phyloP scores from a whole-genome alignment of 345 rosid genomes.

The Lepidium aucheri region DNA sequence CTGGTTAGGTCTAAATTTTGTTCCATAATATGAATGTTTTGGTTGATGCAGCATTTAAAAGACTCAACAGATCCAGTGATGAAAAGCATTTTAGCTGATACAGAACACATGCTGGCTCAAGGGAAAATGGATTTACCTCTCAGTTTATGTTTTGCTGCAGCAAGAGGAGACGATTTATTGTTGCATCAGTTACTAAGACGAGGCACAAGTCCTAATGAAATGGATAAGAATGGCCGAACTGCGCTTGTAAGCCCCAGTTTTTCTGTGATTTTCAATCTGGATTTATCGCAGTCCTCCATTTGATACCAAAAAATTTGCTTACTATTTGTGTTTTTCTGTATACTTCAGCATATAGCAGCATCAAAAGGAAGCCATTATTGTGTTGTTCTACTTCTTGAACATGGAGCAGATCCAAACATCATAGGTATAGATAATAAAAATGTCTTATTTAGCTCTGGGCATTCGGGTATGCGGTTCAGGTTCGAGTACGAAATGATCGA shows the following conservation, averaged over 20 bases:
- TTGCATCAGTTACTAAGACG: slow-evolving; percentile 63
- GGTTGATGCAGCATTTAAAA: slow-evolving; percentile 58
- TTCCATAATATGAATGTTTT: background rate
- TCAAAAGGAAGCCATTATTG: slow-evolving; percentile 60
- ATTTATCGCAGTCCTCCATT: background rate
- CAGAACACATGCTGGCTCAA: slow-evolving; percentile 65
- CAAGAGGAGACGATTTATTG: slow-evolving; percentile 70
- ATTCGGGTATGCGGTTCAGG: no score
- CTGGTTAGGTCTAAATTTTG: no score
- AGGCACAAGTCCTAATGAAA: slow-evolving; percentile 62
- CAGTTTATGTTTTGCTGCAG: slow-evolving; percentile 69
- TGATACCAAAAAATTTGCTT: background rate
- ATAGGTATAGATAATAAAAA: slow-evolving; percentile 34
- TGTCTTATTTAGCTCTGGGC: no score
- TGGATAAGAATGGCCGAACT: slow-evolving; percentile 51
- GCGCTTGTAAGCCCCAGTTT: slow-evolving; percentile 39
- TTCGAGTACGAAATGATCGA: no score
- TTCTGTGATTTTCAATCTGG: background rate
- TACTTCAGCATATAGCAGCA: slow-evolving; percentile 78
- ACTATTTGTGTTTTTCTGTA: background rate
- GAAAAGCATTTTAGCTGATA: slow-evolving; percentile 50
- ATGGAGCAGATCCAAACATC: slow-evolving; percentile 67
- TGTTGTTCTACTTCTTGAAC: slow-evolving; percentile 54
- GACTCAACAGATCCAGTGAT: slow-evolving; percentile 49
- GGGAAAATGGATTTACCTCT: slow-evolving; percentile 85